Conservation (phyloP, 2,329 filamentous ascomycete genomes). For the Berkeleyomyces basicola region DNA sequence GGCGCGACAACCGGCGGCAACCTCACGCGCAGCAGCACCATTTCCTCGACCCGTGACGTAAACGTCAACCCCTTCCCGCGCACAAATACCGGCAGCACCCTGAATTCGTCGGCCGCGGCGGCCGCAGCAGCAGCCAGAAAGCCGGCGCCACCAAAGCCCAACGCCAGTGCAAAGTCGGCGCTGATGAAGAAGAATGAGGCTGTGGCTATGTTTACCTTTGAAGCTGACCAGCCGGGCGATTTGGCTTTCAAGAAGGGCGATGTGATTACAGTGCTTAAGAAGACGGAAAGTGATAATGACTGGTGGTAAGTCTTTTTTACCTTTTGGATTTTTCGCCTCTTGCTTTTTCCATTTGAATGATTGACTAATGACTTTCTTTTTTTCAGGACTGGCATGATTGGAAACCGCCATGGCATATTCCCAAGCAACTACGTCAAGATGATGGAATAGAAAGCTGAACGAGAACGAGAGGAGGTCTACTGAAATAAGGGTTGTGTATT, state of each 20-base stretch:
- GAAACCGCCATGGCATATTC: slow-evolving; percentile 76
- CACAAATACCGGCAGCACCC: slow-evolving; percentile 9
- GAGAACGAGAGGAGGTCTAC: not conserved
- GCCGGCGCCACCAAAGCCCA: slow-evolving; percentile 78
- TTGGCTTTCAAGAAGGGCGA: slow-evolving; percentile 96
- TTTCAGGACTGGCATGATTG: slow-evolving; percentile 70
- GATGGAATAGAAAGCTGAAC: slow-evolving; percentile 28
- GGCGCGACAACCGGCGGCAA: not conserved
- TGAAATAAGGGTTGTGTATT: not conserved
- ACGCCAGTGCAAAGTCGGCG: slow-evolving; percentile 47
- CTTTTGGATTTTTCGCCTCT: not conserved
- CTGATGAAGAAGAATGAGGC: slow-evolving; percentile 59
- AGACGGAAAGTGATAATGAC: slow-evolving; percentile 83
- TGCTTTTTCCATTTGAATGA: not conserved
- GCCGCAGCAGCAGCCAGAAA: slow-evolving; percentile 28
- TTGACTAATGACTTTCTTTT: not conserved
- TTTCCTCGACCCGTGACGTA: slow-evolving; percentile 20
- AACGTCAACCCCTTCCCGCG: slow-evolving; percentile 9
- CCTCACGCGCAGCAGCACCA: slow-evolving; percentile 33
- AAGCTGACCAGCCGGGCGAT: slow-evolving; percentile 83
- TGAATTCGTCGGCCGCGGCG: slow-evolving; percentile 32
- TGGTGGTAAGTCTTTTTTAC: slow-evolving; percentile 56
- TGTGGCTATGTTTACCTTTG: slow-evolving; percentile 82
- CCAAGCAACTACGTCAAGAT: slow-evolving; percentile 66
- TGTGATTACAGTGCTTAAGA: slow-evolving; percentile 84